These are phyloP conservation scores for Fusarium sp. DNA, from an alignment of 2,329 filamentous ascomycete genomes.

Conservation along the genomic window DNA sequence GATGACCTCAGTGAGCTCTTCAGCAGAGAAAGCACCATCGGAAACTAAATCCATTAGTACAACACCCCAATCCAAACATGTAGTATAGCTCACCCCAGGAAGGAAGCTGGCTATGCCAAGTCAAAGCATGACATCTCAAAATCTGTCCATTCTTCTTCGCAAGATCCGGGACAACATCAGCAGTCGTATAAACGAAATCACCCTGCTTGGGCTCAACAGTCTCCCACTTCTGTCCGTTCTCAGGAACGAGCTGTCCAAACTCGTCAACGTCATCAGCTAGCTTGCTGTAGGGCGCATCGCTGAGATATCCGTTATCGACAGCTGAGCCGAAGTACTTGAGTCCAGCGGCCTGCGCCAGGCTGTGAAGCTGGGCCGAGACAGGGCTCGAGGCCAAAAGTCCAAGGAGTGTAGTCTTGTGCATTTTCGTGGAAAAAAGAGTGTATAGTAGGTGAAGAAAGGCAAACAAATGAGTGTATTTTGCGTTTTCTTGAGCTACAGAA, in stretches of 20 bases:
- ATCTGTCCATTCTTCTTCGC: slow-evolving; percentile 58
- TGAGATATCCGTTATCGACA: slow-evolving; percentile 65
- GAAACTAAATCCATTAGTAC: slow-evolving; percentile 23
- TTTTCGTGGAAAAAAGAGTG: slow-evolving; percentile 3
- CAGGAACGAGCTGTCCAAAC: slow-evolving; percentile 71
- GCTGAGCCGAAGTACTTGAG: slow-evolving; percentile 71
- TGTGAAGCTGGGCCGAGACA: slow-evolving; percentile 53
- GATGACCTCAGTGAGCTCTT: slow-evolving; percentile 61
- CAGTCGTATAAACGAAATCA: slow-evolving; percentile 65
- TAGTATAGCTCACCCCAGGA: slow-evolving; percentile 33
- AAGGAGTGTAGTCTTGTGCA: slow-evolving; percentile 36
- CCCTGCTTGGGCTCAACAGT: slow-evolving; percentile 64
- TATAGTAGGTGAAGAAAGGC: background rate
- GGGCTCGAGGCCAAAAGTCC: slow-evolving; percentile 39
- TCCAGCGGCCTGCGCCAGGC: slow-evolving; percentile 63
- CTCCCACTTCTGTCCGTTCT: slow-evolving; percentile 72
- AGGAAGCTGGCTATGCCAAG: slow-evolving; percentile 54
- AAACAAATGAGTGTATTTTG: slow-evolving; percentile 15
- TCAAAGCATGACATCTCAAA: slow-evolving; percentile 69
- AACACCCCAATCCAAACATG: accelerated
- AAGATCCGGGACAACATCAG: slow-evolving; percentile 60
- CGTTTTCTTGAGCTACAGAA: background rate
- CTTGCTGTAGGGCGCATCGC: slow-evolving; percentile 61
- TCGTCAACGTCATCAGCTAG: slow-evolving; percentile 64
- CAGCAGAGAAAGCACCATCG: slow-evolving; percentile 61